Base-by-base conservation (phyloP, 1,139 yeast species). In the Tardiomyces depauwii region DNA sequence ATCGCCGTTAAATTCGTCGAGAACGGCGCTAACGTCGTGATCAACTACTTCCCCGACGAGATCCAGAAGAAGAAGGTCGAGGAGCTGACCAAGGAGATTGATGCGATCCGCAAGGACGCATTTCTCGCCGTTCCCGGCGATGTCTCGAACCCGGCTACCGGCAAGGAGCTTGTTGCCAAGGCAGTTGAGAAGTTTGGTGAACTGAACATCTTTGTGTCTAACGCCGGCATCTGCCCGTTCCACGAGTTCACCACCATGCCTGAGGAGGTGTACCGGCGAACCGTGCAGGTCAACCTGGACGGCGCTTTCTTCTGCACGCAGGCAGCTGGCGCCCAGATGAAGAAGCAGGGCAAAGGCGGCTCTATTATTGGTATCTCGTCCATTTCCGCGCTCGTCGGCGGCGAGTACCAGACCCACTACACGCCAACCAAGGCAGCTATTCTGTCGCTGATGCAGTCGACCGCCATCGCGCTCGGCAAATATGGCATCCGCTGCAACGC, bases 401-500 rank as follows among this genome's bases (percentile, higher is more conserved):
- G 76, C 27, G 64, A 74, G n/a, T 61, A 68, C 40, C 83, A 78
- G 61, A 82, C 82, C 40, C 73, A 82, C 16, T 82, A 77, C 55
- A 87, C 87, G 5, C 83, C 89, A 7, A 81, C 89, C 45, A 83
- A 83, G 64, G 86, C 89, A 2, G 91, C 86, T 44, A 81, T 82
- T 10, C 74, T 79, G 47, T 91, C 82, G 60, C 60, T 83, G 61
- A 82, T 82, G 39, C 78, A 77, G 64, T 67, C 73, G 51, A 66
- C 88, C 52, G 94, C 96, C 1, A 89, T 84, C 10, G 96, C 88
- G 63, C 70, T 86, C 51, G 96, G 96, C 1, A 95, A 96, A 0
- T 61, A 81, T 47, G 95, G 96, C 11, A 76, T 88, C 44, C 72
- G 93, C 48, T 76, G 80, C 45, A 89, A 88, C 63, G 77, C 78